Conservation (phyloP, 2,329 filamentous ascomycete genomes). For the Botrytis porri region DNA sequence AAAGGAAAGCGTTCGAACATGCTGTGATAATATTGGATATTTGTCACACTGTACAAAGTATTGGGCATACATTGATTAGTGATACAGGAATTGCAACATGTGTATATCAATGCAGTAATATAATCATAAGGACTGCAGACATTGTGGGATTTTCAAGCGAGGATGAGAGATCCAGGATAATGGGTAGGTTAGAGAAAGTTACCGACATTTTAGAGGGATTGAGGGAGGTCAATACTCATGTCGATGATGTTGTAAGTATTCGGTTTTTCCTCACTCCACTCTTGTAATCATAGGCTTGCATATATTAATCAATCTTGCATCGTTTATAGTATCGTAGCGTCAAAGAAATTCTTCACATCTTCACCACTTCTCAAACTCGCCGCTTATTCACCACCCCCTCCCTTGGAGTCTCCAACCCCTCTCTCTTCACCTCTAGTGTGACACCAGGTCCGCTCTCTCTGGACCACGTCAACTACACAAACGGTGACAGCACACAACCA, state of each 20-base stretch:
- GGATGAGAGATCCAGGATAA: slow-evolving; percentile 7
- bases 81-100: slow-evolving; percentile 14
- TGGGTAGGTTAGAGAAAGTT: background rate
- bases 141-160: slow-evolving; percentile 8
- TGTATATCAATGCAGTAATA: slow-evolving; percentile 17
- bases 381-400: background rate
- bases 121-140: slow-evolving; percentile 11
- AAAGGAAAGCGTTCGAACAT: slow-evolving; percentile 17
- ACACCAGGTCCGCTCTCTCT: background rate
- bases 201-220: slow-evolving; percentile 12
- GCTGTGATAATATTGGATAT: slow-evolving; percentile 12
- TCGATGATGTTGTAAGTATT: slow-evolving; percentile 16
- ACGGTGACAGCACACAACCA: background rate
- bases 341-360: slow-evolving; percentile 10
- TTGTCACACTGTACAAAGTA: slow-evolving; percentile 15
- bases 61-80: slow-evolving; percentile 17
- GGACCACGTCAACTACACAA: background rate
- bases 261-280: background rate
- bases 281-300: too few relatives aligned
- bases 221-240: slow-evolving; percentile 15
- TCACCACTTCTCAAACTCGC: background rate
- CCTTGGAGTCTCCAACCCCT: background rate
- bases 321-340: slow-evolving; percentile 4
- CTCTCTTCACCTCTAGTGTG: background rate
- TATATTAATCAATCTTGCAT: background rate